These are phyloP conservation scores for Moesziomyces sp. DNA, from an alignment of 1,284 basidiomycete species.

Conservation along the genomic window DNA sequence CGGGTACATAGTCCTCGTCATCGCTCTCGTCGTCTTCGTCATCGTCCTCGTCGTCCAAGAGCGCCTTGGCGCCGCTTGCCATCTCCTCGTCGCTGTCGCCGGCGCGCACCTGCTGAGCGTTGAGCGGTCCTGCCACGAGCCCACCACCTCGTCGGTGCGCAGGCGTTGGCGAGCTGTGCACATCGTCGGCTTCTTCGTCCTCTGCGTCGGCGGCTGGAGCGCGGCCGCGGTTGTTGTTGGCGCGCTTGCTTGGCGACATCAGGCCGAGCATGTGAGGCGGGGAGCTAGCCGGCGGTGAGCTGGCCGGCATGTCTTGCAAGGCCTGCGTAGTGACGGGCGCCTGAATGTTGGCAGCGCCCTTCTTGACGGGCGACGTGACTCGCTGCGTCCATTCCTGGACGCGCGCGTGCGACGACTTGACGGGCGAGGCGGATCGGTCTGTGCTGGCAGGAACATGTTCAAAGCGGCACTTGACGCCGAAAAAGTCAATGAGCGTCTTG, in stretches of 20 bases:
- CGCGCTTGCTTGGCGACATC: conserved; percentile 20
- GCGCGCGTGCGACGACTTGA: conserved; percentile 24
- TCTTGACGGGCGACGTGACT: conserved; percentile 45
- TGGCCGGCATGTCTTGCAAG: conserved; percentile 8
- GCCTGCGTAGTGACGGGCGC: neutral
- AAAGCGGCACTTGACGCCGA: conserved; percentile 53
- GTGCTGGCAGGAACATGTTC: conserved; percentile 26
- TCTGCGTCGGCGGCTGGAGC: conserved; percentile 2
- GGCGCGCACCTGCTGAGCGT: conserved; percentile 30
- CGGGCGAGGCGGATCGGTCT: conserved; percentile 22
- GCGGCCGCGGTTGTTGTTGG: neutral
- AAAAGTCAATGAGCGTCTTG: conserved; percentile 58
- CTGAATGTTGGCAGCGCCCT: neutral
- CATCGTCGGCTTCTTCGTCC: conserved; percentile 33
- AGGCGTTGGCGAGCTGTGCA: conserved; percentile 34
- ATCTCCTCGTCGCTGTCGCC: conserved; percentile 41
- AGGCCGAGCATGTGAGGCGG: conserved; percentile 24
- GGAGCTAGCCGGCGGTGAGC: conserved; percentile 39
- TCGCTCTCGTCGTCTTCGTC: conserved; percentile 44
- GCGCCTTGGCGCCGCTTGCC: conserved; percentile 6
- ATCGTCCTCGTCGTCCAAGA: conserved; percentile 24
- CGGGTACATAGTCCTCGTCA: conserved; percentile 43
- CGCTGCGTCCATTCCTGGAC: conserved; percentile 23
- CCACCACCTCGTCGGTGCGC: conserved; percentile 27
- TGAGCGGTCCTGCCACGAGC: conserved; percentile 38